Conservation (phyloP, 352 stramenopile genomes). For the Pythium phragmitis region DNA sequence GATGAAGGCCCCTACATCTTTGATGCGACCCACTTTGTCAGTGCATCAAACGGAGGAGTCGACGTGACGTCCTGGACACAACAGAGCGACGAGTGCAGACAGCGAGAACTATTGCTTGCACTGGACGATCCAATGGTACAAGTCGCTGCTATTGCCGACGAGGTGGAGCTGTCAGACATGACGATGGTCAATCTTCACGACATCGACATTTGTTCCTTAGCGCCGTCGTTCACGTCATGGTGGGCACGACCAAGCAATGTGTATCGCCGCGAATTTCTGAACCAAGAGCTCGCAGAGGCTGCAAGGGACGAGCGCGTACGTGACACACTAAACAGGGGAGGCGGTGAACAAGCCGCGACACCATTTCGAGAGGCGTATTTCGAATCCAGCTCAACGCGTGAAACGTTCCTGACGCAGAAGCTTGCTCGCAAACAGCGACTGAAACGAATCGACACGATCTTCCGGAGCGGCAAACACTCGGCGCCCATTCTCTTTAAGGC, state of each 20-base stretch:
- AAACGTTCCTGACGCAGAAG: conserved; percentile 48
- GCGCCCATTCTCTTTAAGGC: conserved; percentile 47
- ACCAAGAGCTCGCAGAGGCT: conserved; percentile 49
- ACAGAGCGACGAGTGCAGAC: conserved; percentile 34
- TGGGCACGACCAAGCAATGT: conserved; percentile 48
- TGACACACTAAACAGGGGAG: not conserved
- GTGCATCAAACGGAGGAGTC: not conserved
- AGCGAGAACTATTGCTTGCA: conserved; percentile 52
- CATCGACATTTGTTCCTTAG: conserved; percentile 47
- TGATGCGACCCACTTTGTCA: conserved; percentile 23
- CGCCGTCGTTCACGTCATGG: conserved; percentile 55
- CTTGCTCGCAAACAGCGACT: conserved; percentile 38
- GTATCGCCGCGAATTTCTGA: conserved; percentile 52
- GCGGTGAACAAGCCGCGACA: not conserved
- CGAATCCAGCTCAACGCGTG: conserved; percentile 33
- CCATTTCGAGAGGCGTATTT: conserved; percentile 52
- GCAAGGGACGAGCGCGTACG: conserved; percentile 32
- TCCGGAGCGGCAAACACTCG: conserved; percentile 38
- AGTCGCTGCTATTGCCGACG: conserved; percentile 50
- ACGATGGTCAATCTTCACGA: conserved; percentile 36
- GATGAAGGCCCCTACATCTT: conserved; percentile 43
- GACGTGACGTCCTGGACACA: conserved; percentile 33
- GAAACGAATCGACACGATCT: conserved; percentile 19
- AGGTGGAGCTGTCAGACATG: conserved; percentile 59
- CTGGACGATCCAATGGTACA: conserved; percentile 59